Conservation (phyloP, 352 stramenopile species). For the Globisporangium emineosum region DNA sequence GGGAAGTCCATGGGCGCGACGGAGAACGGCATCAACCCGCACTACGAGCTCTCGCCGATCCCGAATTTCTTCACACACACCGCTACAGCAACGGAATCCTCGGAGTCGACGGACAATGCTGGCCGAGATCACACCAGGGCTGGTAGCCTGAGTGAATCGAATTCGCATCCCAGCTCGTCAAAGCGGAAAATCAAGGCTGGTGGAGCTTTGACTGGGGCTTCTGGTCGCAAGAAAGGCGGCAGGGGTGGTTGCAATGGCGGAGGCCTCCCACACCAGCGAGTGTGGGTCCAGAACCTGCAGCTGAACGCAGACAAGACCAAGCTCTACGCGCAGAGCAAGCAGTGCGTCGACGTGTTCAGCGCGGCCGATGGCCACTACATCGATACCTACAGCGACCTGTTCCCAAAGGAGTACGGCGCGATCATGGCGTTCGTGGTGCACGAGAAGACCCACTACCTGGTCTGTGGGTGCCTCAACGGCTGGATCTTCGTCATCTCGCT, state of each 20-base stretch:
- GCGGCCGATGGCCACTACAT: conserved; percentile 38
- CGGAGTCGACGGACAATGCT: not conserved
- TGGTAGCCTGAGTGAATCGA: not conserved
- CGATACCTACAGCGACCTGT: conserved; percentile 52
- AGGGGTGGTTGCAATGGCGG: not conserved
- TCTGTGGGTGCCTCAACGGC: conserved; percentile 58
- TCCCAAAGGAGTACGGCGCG: conserved; percentile 47
- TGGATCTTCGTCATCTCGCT: conserved; percentile 55
- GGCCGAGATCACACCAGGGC: not conserved
- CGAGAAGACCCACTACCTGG: conserved; percentile 62
- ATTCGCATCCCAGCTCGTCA: not conserved
- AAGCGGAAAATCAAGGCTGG: conserved; percentile 17
- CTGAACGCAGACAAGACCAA: conserved; percentile 35
- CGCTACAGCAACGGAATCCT: not conserved
- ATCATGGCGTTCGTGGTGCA: conserved; percentile 66
- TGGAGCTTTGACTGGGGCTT: not conserved
- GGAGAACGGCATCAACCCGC: conserved; percentile 43
- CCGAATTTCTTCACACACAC: conserved; percentile 39
- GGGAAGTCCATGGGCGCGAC: conserved; percentile 28
- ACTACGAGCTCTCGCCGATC: conserved; percentile 55
- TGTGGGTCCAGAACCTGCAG: conserved; percentile 55
- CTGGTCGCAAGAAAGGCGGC: conserved; percentile 7
- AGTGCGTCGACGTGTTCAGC: conserved; percentile 56
- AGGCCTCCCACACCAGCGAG: conserved; percentile 8
- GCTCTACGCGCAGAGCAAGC: conserved; percentile 48